Conservation (phyloP, 2,329 filamentous ascomycete species). For the Penicillium capsulatum region DNA sequence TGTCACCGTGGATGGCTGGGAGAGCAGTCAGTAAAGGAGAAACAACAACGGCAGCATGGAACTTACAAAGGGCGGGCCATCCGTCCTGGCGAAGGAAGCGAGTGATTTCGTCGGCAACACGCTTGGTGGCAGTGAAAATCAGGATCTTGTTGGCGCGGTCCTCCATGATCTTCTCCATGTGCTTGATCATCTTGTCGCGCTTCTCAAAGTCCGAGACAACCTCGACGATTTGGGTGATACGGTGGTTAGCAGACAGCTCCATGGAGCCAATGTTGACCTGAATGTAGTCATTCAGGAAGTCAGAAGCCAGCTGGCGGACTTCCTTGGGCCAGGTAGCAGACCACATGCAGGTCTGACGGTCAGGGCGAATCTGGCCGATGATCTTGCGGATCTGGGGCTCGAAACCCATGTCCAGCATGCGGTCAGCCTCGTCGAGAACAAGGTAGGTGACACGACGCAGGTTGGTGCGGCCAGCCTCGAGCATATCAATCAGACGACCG, state of each 20-base stretch:
- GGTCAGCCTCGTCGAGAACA: slow-evolving; percentile 97
- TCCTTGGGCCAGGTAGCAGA: slow-evolving; percentile 99
- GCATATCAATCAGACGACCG: slow-evolving; percentile 96
- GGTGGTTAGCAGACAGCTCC: slow-evolving; percentile 93
- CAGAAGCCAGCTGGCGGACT: slow-evolving; percentile 82
- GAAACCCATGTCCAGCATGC: slow-evolving; percentile 99
- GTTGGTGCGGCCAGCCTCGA: slow-evolving; percentile 97
- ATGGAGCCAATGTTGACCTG: slow-evolving; percentile 98
- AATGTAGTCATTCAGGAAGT: slow-evolving; percentile 93
- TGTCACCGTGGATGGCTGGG: slow-evolving; percentile 93
- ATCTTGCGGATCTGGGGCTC: slow-evolving; percentile 99
- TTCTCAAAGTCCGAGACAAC: slow-evolving; percentile 96
- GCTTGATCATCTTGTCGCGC: slow-evolving; percentile 94
- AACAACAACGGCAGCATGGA: slow-evolving; percentile 19
- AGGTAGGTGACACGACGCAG: slow-evolving; percentile 96
- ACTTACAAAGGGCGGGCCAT: slow-evolving; percentile 92
- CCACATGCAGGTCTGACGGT: slow-evolving; percentile 99
- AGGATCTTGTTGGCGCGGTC: slow-evolving; percentile 92
- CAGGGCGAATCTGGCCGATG: slow-evolving; percentile 92
- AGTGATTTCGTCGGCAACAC: slow-evolving; percentile 95
- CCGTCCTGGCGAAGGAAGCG: slow-evolving; percentile 95
- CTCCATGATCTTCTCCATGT: slow-evolving; percentile 97
- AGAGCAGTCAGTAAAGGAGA: slow-evolving; percentile 36
- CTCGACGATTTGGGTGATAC: slow-evolving; percentile 96
- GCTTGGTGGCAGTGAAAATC: slow-evolving; percentile 82